Conservation (phyloP, 2,329 filamentous ascomycete species). For the Fusarium tuaranense region DNA sequence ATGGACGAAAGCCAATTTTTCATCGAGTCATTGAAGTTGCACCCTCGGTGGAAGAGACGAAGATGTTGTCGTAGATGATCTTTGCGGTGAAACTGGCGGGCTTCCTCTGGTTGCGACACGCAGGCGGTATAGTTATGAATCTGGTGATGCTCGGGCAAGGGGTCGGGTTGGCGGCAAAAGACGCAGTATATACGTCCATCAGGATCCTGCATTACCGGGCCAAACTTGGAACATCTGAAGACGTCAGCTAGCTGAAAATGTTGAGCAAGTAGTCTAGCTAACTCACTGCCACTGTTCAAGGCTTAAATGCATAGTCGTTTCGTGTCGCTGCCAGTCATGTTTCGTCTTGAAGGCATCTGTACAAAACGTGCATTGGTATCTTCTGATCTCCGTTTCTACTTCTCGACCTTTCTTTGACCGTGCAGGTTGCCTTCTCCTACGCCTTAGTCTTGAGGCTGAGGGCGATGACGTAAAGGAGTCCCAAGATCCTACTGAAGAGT, state of each 20-base stretch:
- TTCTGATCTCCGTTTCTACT: background rate
- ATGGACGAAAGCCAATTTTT: background rate
- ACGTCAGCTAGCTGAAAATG: background rate
- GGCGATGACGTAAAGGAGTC: background rate
- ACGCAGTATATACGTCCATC: background rate
- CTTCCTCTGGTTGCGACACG: background rate
- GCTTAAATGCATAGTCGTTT: background rate
- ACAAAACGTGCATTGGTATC: constrained; percentile 27
- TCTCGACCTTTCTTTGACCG: background rate
- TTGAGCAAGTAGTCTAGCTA: no score
- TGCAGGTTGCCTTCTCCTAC: background rate
- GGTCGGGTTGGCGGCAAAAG: background rate
- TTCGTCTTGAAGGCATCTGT: constrained; percentile 25
- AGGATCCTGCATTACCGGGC: background rate
- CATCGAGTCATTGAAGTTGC: background rate
- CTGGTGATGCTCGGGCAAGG: background rate
- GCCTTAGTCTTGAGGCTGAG: background rate
- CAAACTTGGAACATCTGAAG: background rate
- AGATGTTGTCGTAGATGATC: background rate
- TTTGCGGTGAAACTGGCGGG: background rate
- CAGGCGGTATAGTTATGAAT: background rate
- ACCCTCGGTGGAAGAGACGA: background rate
- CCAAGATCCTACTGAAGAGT: background rate
- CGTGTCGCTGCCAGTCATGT: constrained; percentile 25
- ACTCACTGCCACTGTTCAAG: background rate